Evolutionary conservation across 441 rosid species (phyloP), one percentile per base, ranked within the genome.

Genomic region (Hura crepitans): DNA sequence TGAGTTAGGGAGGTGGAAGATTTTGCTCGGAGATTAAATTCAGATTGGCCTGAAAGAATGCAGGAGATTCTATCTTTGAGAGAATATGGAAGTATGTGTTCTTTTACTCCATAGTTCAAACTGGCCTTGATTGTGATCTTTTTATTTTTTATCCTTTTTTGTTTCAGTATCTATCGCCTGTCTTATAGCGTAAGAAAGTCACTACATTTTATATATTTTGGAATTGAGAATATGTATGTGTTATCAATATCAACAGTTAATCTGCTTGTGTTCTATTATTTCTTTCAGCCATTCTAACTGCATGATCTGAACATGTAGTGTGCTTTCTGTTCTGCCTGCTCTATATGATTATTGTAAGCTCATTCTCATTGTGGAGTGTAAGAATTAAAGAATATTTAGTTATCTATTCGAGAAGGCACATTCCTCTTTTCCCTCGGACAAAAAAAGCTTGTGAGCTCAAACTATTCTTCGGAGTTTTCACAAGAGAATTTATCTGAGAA

Each of bases 21-120:
- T 74, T 85, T 85, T 76, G 88, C 88, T 20, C 83, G 90, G 47
- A 82, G 83, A 78, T 75, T 87, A 76, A 87, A 81, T 75, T 84
- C 92, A 33, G 83, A 80, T 68, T 87, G 92, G 90, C 89, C 89
- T 0, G 85, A 87, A 75, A 84, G 89, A 73, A 82, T 84, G 80
- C 84, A 78, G 70, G 89, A 87, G 74, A 78, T 87, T 71, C 74
- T 85, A 28, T 82, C 79, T 39, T 68, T 71, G 57, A 78, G 87
- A 68, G 82, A 83, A 78, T 76, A 84, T 77, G 71, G 83, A 83
- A 86, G 93, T 89, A 81, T 66, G 83, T 61, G 53, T 49, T 74
- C 77, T 76, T 47, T 51, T 68, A 67, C 69, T 61, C 54, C 61
- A 39, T 66, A 35, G 57, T 66, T 72, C 25, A 47, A 46, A 35